A percentile compares a stretch with the other conserved stretches of the same genome.
Evolutionary conservation across 2,329 filamentous ascomycete genomes (phyloP).

Genomic region (Corynespora cassiicola): DNA sequence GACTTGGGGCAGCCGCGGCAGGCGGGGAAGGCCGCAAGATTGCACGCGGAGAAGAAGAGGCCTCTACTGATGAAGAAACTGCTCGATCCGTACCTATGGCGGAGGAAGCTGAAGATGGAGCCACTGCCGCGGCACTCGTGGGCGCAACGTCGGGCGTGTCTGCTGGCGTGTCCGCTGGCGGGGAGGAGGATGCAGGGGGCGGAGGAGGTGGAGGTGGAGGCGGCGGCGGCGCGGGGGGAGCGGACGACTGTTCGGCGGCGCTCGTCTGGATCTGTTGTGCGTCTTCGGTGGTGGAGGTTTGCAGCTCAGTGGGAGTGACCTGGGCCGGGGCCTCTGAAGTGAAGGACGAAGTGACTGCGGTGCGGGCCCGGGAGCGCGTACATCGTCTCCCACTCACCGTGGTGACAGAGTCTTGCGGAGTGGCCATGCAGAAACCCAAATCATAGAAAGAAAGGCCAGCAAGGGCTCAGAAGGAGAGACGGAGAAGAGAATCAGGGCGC

Average conservation of each 20-base stretch:
- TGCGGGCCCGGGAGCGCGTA: conserved; percentile 45
- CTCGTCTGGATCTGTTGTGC: conserved; percentile 29
- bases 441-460: conserved; percentile 39
- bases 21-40: conserved; percentile 24
- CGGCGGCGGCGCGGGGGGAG: conserved; percentile 16
- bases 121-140: conserved; percentile 25
- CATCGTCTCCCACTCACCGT: conserved; percentile 47
- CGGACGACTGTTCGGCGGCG: conserved; percentile 17
- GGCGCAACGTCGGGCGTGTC: conserved; percentile 22
- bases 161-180: conserved; percentile 21
- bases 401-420: conserved; percentile 43
- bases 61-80: conserved; percentile 32
- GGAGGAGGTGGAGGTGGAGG: conserved; percentile 20
- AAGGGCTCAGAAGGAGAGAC: conserved; percentile 36
- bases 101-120: conserved; percentile 37
- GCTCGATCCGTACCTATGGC: conserved; percentile 41
- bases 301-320: conserved; percentile 24
- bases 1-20: conserved; percentile 16
- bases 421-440: conserved; percentile 44
- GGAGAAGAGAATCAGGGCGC: conserved; percentile 36
- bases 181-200: conserved; percentile 15
- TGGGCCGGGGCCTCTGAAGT: conserved; percentile 17
- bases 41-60: conserved; percentile 25
- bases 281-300: conserved; percentile 26
- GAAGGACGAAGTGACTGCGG: conserved; percentile 30